Evolutionary conservation across 805 yeast species (phyloP), one percentile per base, ranked within the genome.

Genomic region (Scheffersomyces amazonensis): DNA sequence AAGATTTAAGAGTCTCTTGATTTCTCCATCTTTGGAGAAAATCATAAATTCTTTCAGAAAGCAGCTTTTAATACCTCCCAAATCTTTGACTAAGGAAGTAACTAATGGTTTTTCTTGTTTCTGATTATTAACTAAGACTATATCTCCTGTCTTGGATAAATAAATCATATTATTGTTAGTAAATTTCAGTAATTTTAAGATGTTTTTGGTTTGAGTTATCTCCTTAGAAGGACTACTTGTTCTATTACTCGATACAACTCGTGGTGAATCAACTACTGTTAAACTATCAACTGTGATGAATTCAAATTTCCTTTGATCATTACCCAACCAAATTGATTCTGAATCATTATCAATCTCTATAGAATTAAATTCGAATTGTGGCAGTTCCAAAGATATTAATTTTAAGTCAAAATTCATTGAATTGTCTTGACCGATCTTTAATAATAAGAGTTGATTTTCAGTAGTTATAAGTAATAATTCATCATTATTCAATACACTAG

Each of bases 21-120:
- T 46, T 0, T 41, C 40, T 0, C 81, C 81, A 22, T 50, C 53
- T 29, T 60, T 63, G 0, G 80, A 73, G 68, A 69, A 76, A 11
- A 63, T 48, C 0, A 73, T 28, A 2, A 69, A 34, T 4, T 62
- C 57, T 1, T 53, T 59, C 35, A 55, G 58, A 19, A 20, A 40
- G 17, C 69, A 53, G 8, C 49, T 42, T 43, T 70, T 73, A 9
- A 67, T 46, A 0, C 77, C 79, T 21, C 55, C 53, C 5, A 73
- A 49, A 31, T 63, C 53, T 18, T 62, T 64, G 1, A 67, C 47
- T 17, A 75, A 48, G 0, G 76, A 56, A 29, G 62, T 58, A 4
- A 66, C 61, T 21, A 75, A 42, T 3, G 53, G 38, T 1, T 37
- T 33, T 0, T 53, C 43, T 1, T 32, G 11, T n/a, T n/a, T n/a